These are phyloP conservation scores for Neurospora sp. DNA, from an alignment of 495 filamentous ascomycete species.

Conservation along the genomic window DNA sequence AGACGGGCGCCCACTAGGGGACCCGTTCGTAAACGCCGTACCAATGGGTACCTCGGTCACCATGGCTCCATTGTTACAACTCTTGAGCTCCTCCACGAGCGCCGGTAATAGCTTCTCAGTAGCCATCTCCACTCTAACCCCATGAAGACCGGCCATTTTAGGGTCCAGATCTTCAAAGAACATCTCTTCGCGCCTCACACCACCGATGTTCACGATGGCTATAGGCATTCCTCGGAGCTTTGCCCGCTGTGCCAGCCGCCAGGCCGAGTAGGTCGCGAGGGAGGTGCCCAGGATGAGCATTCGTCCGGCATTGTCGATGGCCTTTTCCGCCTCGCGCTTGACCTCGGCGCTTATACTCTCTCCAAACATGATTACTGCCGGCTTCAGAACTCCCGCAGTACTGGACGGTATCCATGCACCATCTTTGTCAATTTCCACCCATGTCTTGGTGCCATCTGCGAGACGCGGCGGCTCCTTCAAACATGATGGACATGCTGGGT, in stretches of 20 bases:
- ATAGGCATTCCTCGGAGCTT: slow-evolving; percentile 75
- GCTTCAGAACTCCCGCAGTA: slow-evolving; percentile 76
- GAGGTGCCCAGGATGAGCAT: slow-evolving; percentile 80
- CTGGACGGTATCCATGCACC: slow-evolving; percentile 67
- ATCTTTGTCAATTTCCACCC: slow-evolving; percentile 65
- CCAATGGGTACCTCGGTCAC: background rate
- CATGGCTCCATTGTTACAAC: background rate
- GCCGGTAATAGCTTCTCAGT: slow-evolving; percentile 45
- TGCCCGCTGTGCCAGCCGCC: slow-evolving; percentile 76
- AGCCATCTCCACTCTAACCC: slow-evolving; percentile 42
- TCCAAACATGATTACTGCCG: slow-evolving; percentile 90
- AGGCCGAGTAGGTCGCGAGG: slow-evolving; percentile 90
- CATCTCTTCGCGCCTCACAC: slow-evolving; percentile 65
- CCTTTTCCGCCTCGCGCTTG: slow-evolving; percentile 68
- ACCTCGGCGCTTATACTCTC: slow-evolving; percentile 63
- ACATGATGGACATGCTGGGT: slow-evolving; percentile 81
- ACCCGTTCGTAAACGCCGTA: background rate
- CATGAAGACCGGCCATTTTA: slow-evolving; percentile 35
- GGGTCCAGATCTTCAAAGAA: slow-evolving; percentile 49
- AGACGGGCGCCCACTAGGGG: background rate
- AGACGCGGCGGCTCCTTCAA: slow-evolving; percentile 52
- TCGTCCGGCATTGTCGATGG: slow-evolving; percentile 62
- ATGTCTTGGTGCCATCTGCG: slow-evolving; percentile 44
- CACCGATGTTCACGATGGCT: slow-evolving; percentile 74
- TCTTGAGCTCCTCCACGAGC: slow-evolving; percentile 34